Evolutionary conservation across 2,329 filamentous ascomycete genomes (phyloP).

Genomic region (Claviceps humidiphila): DNA sequence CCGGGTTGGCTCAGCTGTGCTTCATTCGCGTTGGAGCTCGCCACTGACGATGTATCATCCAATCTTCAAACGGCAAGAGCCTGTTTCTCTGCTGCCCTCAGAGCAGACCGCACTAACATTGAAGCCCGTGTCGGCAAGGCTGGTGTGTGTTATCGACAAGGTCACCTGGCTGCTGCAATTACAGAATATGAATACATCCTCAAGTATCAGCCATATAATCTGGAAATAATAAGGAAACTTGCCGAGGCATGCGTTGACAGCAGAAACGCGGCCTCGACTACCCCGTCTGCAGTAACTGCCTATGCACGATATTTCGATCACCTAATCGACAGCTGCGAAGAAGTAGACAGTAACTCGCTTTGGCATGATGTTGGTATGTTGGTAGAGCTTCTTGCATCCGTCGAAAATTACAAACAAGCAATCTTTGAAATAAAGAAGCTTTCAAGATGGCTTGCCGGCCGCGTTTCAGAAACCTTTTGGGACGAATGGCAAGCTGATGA

Average conservation of each 20-base stretch:
- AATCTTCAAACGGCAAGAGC: slow-evolving; percentile 41
- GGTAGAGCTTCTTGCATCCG: slow-evolving; percentile 61
- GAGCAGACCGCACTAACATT: slow-evolving; percentile 42
- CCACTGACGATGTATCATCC: slow-evolving; percentile 31
- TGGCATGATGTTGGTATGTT: slow-evolving; percentile 86
- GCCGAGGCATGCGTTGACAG: slow-evolving; percentile 44
- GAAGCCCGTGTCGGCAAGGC: slow-evolving; percentile 47
- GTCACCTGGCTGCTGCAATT: slow-evolving; percentile 39
- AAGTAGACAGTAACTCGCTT: slow-evolving; percentile 27
- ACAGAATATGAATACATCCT: slow-evolving; percentile 43
- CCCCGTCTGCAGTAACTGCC: slow-evolving; percentile 30
- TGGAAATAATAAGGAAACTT: slow-evolving; percentile 40
- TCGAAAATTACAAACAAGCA: slow-evolving; percentile 50
- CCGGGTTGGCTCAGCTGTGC: slow-evolving; percentile 47
- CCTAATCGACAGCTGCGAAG: slow-evolving; percentile 19
- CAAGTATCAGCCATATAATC: slow-evolving; percentile 37
- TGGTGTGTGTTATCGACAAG: slow-evolving; percentile 41
- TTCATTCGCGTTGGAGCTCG: slow-evolving; percentile 39
- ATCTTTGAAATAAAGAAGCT: slow-evolving; percentile 57
- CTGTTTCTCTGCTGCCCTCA: slow-evolving; percentile 47
- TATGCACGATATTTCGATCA: slow-evolving; percentile 35
- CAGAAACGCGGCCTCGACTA: slow-evolving; percentile 27
- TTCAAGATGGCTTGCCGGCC: slow-evolving; percentile 70
- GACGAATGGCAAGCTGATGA: slow-evolving; percentile 59
- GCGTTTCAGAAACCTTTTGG: slow-evolving; percentile 65